Percentiles rank a stretch among this genome's conserved stretches.
phyloP scores from a whole-genome alignment of 345 rosid species.

The Xanthoceras sorbifolium region DNA sequence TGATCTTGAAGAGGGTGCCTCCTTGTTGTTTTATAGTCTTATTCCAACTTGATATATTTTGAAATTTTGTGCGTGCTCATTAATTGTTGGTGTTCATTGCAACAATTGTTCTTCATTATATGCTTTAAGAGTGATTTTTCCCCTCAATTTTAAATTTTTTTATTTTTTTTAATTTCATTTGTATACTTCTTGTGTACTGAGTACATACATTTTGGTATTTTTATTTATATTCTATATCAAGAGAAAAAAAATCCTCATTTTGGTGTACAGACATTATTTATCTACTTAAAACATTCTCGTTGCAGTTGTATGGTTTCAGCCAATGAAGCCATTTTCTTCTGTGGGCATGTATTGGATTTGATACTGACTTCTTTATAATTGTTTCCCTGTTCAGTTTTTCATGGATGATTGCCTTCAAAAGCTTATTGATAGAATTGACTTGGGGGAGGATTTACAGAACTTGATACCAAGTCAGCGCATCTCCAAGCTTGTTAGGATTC shows the following conservation, averaged over 20 bases:
- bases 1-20: background rate
- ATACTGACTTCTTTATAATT: conserved; percentile 18
- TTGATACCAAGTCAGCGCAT: conserved; percentile 68
- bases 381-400: conserved; percentile 56
- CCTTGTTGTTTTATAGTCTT: background rate
- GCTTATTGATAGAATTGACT: conserved; percentile 71
- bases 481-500: conserved; percentile 66
- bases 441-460: conserved; percentile 51
- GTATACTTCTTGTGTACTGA: background rate
- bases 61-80: background rate
- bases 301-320: background rate
- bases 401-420: conserved; percentile 85
- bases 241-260: background rate
- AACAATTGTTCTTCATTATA: background rate
- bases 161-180: background rate
- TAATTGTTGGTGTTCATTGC: background rate
- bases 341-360: background rate
- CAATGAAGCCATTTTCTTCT: background rate
- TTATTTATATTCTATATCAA: background rate
- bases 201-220: background rate
- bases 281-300: background rate
- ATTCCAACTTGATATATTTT: background rate
- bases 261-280: background rate
- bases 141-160: background rate
- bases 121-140: background rate